Percentiles rank a stretch among this genome's conserved stretches.
These are phyloP conservation scores for Mallotus repandus DNA, from an alignment of 441 rosid species.

Conservation along the genomic window DNA sequence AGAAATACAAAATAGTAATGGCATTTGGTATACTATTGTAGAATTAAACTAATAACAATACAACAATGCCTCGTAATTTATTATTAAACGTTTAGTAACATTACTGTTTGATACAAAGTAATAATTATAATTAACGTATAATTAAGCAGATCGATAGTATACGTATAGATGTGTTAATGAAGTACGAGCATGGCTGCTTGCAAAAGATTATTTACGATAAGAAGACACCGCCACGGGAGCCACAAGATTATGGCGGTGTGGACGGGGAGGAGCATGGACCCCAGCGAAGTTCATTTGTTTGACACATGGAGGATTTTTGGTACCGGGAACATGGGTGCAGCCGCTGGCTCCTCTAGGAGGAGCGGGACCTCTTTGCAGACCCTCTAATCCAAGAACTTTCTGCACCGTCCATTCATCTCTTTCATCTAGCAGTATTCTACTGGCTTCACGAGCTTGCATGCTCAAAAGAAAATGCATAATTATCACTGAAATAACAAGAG, in stretches of 20 bases:
- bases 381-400: slow-evolving; percentile 3
- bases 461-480: background rate
- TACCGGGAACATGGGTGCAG: background rate
- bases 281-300: background rate
- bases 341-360: background rate
- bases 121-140: too few relatives aligned
- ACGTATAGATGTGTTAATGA: too few relatives aligned
- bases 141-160: too few relatives aligned
- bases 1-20: too few relatives aligned
- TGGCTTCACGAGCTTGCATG: slow-evolving; percentile 9
- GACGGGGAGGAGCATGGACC: background rate
- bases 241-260: background rate
- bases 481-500: background rate
- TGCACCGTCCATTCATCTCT: background rate
- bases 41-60: too few relatives aligned
- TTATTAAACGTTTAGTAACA: too few relatives aligned
- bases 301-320: background rate
- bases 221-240: background rate
- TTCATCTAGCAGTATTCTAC: background rate
- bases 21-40: too few relatives aligned
- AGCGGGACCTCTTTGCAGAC: background rate
- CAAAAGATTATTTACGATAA: background rate
- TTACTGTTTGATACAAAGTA: too few relatives aligned
- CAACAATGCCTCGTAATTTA: too few relatives aligned
- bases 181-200: too few relatives aligned